Evolutionary conservation across 495 filamentous ascomycete species (phyloP), one percentile per base, ranked within the genome.

Genomic region (Aspergillus egyptiacus): DNA sequence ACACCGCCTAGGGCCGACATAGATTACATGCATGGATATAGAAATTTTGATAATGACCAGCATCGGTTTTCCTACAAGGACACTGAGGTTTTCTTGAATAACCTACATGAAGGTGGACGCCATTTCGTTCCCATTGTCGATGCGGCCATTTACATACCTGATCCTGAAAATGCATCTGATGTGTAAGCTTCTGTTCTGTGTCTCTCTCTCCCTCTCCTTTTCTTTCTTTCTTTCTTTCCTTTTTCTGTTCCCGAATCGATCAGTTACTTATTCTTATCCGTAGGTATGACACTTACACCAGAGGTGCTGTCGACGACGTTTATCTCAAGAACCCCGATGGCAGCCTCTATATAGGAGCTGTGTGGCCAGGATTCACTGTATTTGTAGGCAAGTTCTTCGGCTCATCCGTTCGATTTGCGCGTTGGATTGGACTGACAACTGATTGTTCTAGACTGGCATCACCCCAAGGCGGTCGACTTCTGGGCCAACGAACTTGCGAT

Each of bases 71-170:
- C 66, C 2, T 73, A 76, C 38, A 59, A 53, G 13, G 75, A 72
- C 43, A 79, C 73, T 13, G 71, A 80, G 39, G 64, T 66, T 0
- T 89, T 94, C 59, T 59, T 95, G 10, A 63, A 68, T 1, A 65
- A 70, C 13, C 66, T 95, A 2, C 87, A 91, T 61, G 66, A 67
- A 3, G 76, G 77, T 54, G 75, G 79, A 7, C 85, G 85, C 56
- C 84, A 90, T 55, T 94, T 80, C 46, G 74, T 95, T 6, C 87
- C 87, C 0, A 93, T 95, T 37, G 76, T 95, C n/a, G 89, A 94
- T 59, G 76, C 84, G 2, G 88, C 86, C 5, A 79, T 93, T 23
- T 91, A 90, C 53, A 78, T 82, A 19, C 86, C 87, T 0, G 85
- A 89, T 43, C 85, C 85, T 2, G 66, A 77, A 13, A 85, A 93